Evolutionary conservation across 768 basidiomycete genomes (phyloP).

Genomic region (Butyriboletus loyo): DNA sequence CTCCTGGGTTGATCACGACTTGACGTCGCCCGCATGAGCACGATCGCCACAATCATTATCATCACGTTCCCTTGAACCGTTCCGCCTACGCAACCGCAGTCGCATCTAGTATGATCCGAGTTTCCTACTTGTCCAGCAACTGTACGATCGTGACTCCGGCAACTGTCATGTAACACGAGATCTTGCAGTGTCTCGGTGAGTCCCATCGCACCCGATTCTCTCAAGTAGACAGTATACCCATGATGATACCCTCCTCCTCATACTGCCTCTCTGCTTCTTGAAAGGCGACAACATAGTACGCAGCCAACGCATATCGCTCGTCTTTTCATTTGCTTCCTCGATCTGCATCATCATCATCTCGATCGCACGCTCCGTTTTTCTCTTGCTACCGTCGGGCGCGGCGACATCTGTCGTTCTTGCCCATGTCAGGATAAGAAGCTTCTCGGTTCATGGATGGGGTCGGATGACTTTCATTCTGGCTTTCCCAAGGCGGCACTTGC

Average conservation of each 20-base stretch:
- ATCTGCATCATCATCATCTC: constrained; percentile 11
- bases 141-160: not conserved
- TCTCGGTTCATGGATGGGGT: not conserved
- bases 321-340: constrained; percentile 10
- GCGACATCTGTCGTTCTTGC: not conserved
- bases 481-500: constrained; percentile 12
- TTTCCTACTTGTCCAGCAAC: not conserved
- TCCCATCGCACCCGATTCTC: not conserved
- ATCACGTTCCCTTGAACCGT: not conserved
- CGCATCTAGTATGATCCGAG: constrained; percentile 1
- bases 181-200: not conserved
- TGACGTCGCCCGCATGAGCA: constrained; percentile 5
- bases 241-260: constrained; percentile 3
- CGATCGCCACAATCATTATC: not conserved
- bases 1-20: not conserved
- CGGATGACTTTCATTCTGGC: not conserved
- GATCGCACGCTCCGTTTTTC: constrained; percentile 5
- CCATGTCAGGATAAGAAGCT: constrained; percentile 8
- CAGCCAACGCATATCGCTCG: not conserved
- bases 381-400: not conserved
- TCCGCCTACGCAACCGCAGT: not conserved
- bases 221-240: not conserved
- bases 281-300: constrained; percentile 1
- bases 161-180: not conserved
- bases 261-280: constrained; percentile 1